These are phyloP conservation scores for Chlamydomonas schloesseri DNA, from an alignment of 139 green algal genomes.

Conservation along the genomic window DNA sequence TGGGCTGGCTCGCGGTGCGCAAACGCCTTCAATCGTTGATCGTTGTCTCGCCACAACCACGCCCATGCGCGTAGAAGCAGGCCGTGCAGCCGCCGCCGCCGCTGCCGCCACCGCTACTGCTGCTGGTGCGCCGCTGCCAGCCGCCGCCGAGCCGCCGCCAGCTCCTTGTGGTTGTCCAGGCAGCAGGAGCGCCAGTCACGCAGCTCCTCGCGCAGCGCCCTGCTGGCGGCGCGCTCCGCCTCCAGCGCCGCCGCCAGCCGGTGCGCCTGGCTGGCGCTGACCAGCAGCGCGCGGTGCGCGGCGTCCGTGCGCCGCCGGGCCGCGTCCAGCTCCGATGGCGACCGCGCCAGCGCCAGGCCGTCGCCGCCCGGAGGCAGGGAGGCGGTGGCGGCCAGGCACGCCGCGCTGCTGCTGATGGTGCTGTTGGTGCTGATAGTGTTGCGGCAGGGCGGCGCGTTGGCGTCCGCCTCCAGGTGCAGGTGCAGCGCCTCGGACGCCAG, in stretches of 20 bases:
- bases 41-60: no score
- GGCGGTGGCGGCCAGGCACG: no score
- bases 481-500: no score
- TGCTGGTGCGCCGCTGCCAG: no score
- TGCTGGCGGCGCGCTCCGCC: background rate
- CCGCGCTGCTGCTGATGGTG: no score
- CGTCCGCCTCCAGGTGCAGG: background rate
- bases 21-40: no score
- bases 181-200: slow-evolving; percentile 3
- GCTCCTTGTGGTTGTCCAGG: slow-evolving; percentile 21
- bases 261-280: slow-evolving; percentile 25
- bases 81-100: no score
- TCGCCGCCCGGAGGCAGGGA: no score
- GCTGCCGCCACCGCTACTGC: no score
- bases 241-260: background rate
- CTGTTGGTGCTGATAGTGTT: background rate
- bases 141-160: background rate
- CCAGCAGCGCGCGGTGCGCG: slow-evolving; percentile 10
- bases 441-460: background rate
- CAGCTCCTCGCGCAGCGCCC: slow-evolving; percentile 9
- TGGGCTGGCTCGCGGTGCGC: no score
- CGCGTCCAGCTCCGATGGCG: background rate
- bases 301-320: slow-evolving; percentile 9
- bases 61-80: no score
- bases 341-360: no score